Base-by-base conservation (phyloP, 2,329 filamentous ascomycete species). In the Phoma herbarum region DNA sequence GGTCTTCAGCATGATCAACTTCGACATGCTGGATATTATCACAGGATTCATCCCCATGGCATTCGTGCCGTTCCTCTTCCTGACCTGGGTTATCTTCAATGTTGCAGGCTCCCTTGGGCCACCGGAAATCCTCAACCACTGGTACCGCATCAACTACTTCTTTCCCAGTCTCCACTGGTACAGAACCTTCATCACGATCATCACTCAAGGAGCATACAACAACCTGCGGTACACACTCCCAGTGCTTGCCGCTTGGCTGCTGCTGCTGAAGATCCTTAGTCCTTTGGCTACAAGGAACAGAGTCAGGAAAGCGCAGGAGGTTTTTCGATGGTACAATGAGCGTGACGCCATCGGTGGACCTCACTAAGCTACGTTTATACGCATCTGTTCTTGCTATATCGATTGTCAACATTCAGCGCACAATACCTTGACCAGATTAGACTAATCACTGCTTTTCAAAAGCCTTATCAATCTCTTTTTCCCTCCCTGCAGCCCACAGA, bases 401-500 rank as follows among this genome's bases (percentile, higher is more conserved):
- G 20, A 11, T 28, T 4, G 3, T 37, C 12, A 16, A 4, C 3
- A 11, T 26, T 28, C 25, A 28, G 35, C 37, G 28, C 28, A n/a
- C 4, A 20, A 41, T 45, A 35, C n/a, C 33, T 12, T 22, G 10
- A 25, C 16, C 39, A 18, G 18, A 10, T 8, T n/a, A 31, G 7
- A 43, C 18, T 4, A 41, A 26, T 44, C 20, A 23, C 16, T 31
- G 7, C 11, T 23, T 31, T 7, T 14, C n/a, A 31, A 22, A 50
- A 7, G 41, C 37, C 5, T 33, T 6, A 11, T 12, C 31, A 35
- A 16, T 44, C 26, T 52, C 35, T 22, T 55, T 57, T 49, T 37
- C 44, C 29, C 50, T 42, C 11, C 41, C 41, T 23, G 63, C 57
- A 37, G 39, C 59, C 71, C 69, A 73, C 22, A 67, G 29, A 18